These are phyloP conservation scores for Epichloe coenophiala DNA, from an alignment of 2,329 filamentous ascomycete species.

Conservation along the genomic window DNA sequence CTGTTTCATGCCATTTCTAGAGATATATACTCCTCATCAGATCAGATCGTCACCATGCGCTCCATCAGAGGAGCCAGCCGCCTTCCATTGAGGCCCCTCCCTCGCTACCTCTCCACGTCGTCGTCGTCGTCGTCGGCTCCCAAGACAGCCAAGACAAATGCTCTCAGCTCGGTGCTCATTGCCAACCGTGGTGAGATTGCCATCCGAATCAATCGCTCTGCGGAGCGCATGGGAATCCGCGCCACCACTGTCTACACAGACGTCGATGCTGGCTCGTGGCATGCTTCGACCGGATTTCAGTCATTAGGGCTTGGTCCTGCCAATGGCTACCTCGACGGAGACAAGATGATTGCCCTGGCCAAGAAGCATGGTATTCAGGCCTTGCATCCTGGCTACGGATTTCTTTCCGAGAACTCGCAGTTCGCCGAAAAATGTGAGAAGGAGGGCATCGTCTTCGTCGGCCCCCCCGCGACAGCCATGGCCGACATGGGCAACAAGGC, in stretches of 20 bases:
- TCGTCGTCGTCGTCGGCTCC: slow-evolving; percentile 14
- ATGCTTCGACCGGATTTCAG: slow-evolving; percentile 73
- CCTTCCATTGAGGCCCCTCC: slow-evolving; percentile 31
- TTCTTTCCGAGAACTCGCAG: slow-evolving; percentile 81
- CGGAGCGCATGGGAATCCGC: slow-evolving; percentile 73
- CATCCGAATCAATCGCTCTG: slow-evolving; percentile 80
- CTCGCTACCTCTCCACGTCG: slow-evolving; percentile 21
- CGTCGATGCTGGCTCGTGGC: slow-evolving; percentile 74
- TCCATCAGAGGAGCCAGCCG: slow-evolving; percentile 39
- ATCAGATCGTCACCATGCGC: slow-evolving; percentile 30
- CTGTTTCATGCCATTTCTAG: slow-evolving; percentile 5
- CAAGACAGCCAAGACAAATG: slow-evolving; percentile 26
- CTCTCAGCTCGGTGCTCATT: slow-evolving; percentile 73
- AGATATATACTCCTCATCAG: neutral
- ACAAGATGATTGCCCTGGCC: slow-evolving; percentile 79
- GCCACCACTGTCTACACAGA: slow-evolving; percentile 94
- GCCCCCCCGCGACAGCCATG: slow-evolving; percentile 71
- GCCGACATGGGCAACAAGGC: slow-evolving; percentile 91
- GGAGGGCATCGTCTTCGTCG: slow-evolving; percentile 87
- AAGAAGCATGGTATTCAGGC: slow-evolving; percentile 78
- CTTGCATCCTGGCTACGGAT: slow-evolving; percentile 93
- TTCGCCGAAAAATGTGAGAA: slow-evolving; percentile 83
- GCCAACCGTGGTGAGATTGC: slow-evolving; percentile 97
- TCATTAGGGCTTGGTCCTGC: slow-evolving; percentile 73
- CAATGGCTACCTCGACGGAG: slow-evolving; percentile 82